Conservation (phyloP, 2,329 filamentous ascomycete species). For the Byssothecium circinans region DNA sequence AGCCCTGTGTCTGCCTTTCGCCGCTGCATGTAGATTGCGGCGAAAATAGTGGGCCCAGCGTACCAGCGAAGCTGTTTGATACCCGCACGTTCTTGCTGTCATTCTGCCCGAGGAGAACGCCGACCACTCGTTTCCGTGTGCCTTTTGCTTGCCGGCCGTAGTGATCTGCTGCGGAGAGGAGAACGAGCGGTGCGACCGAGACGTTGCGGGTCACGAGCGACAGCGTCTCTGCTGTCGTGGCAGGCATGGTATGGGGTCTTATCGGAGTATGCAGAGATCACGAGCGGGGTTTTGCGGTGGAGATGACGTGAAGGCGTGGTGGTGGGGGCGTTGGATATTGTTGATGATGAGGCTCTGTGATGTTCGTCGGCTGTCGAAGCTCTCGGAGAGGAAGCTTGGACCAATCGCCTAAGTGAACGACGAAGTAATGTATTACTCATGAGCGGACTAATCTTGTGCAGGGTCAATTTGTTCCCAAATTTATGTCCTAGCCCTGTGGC, state of each 20-base stretch:
- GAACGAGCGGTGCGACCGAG: slow-evolving; percentile 94
- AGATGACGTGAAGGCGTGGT: slow-evolving; percentile 10
- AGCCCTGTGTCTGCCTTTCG: slow-evolving; percentile 17
- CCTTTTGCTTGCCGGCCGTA: slow-evolving; percentile 93
- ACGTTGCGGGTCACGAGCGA: slow-evolving; percentile 93
- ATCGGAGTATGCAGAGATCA: slow-evolving; percentile 11
- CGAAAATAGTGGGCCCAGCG: slow-evolving; percentile 28
- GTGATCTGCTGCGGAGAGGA: slow-evolving; percentile 97
- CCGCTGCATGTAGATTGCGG: background rate
- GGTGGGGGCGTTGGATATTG: slow-evolving; percentile 20
- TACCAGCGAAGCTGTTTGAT: slow-evolving; percentile 98
- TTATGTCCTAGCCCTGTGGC: too few species aligned
- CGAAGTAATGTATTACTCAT: too few species aligned
- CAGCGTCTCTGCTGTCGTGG: slow-evolving; percentile 94
- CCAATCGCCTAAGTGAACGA: slow-evolving; percentile 1
- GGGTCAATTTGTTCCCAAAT: too few species aligned
- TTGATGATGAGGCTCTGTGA: slow-evolving; percentile 40
- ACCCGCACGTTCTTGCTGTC: slow-evolving; percentile 95
- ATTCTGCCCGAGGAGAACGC: slow-evolving; percentile 92
- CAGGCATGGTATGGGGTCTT: slow-evolving; percentile 67
- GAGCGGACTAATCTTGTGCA: too few species aligned
- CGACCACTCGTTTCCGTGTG: slow-evolving; percentile 85
- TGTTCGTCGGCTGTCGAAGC: slow-evolving; percentile 23
- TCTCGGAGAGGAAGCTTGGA: slow-evolving; percentile 22
- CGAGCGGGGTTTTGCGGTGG: slow-evolving; percentile 5